phyloP scores from a whole-genome alignment of 495 filamentous ascomycete genomes.

The Aspergillus sclerotiicarbonarius region DNA sequence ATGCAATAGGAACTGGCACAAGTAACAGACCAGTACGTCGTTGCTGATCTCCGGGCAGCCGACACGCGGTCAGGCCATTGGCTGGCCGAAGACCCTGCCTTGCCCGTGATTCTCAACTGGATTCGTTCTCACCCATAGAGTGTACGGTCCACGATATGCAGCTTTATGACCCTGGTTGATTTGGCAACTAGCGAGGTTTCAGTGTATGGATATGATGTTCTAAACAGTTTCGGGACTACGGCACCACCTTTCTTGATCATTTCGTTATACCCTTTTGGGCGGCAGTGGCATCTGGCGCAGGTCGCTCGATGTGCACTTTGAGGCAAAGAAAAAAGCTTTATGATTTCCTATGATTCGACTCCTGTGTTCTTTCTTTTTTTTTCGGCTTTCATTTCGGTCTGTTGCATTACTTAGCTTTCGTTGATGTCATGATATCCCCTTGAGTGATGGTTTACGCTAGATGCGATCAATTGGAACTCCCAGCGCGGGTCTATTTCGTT shows the following conservation, averaged over 20 bases:
- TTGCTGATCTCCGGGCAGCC: conserved; percentile 60
- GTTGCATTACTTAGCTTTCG: background rate
- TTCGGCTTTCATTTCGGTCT: background rate
- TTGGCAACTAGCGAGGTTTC: conserved; percentile 1
- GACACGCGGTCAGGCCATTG: conserved; percentile 70
- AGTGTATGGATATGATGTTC: conserved; percentile 10
- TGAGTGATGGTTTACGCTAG: conserved; percentile 16
- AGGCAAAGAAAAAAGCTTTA: conserved; percentile 8
- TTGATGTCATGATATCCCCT: conserved; percentile 26
- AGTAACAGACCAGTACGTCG: conserved; percentile 66
- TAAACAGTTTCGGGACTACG: conserved; percentile 5
- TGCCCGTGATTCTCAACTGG: conserved; percentile 45
- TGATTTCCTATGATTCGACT: conserved; percentile 1
- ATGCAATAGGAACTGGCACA: conserved; percentile 59
- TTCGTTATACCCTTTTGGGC: conserved; percentile 7
- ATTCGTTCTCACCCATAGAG: conserved; percentile 35
- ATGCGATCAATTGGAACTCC: conserved; percentile 13
- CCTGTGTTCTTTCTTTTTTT: conserved; percentile 3
- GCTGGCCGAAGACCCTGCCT: conserved; percentile 67
- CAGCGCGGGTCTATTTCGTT: background rate
- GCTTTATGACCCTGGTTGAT: background rate
- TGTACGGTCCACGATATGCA: background rate
- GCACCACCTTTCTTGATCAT: conserved; percentile 9
- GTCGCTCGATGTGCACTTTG: conserved; percentile 15
- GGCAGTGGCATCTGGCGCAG: conserved; percentile 18